Percentiles rank a stretch among this genome's conserved stretches.
Conservation (phyloP, 2,329 filamentous ascomycete species). For the Coniosporium tulheliwenetii region DNA sequence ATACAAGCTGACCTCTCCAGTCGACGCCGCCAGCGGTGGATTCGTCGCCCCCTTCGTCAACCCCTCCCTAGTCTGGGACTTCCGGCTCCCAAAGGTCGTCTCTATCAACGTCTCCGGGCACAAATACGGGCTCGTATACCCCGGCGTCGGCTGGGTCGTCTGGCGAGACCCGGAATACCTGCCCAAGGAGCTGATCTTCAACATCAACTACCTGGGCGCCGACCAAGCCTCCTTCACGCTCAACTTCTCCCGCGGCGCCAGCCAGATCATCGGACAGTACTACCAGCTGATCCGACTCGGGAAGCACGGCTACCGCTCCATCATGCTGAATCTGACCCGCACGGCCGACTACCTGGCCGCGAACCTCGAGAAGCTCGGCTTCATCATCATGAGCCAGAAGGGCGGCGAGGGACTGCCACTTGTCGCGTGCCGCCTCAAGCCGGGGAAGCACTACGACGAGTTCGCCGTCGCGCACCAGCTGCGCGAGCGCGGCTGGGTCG, state of each 20-base stretch:
- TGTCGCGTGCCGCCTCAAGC: constrained; percentile 69
- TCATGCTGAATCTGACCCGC: constrained; percentile 87
- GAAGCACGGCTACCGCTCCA: constrained; percentile 78
- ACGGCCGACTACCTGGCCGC: constrained; percentile 76
- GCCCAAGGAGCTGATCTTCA: constrained; percentile 88
- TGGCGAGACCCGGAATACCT: constrained; percentile 75
- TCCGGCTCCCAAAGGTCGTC: constrained; percentile 73
- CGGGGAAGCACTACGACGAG: constrained; percentile 39
- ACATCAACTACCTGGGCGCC: constrained; percentile 96
- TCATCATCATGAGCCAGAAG: constrained; percentile 75
- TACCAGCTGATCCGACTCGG: constrained; percentile 93
- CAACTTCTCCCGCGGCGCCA: constrained; percentile 93
- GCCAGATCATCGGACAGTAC: constrained; percentile 91
- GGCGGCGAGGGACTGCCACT: constrained; percentile 69
- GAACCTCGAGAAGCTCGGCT: constrained; percentile 58
- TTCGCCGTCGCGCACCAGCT: constrained; percentile 60
- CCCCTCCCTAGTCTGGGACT: constrained; percentile 79
- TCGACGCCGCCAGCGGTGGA: constrained; percentile 82
- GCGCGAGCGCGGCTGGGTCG: constrained; percentile 77
- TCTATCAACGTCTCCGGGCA: constrained; percentile 92
- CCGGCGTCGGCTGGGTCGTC: constrained; percentile 85
- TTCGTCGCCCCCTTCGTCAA: constrained; percentile 88
- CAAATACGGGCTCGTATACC: constrained; percentile 71
- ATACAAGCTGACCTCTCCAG: constrained; percentile 15
- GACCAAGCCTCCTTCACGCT: constrained; percentile 93